Evolutionary conservation across 1,139 yeast genomes (phyloP).

Genomic region (Maudiozyma humilis): DNA sequence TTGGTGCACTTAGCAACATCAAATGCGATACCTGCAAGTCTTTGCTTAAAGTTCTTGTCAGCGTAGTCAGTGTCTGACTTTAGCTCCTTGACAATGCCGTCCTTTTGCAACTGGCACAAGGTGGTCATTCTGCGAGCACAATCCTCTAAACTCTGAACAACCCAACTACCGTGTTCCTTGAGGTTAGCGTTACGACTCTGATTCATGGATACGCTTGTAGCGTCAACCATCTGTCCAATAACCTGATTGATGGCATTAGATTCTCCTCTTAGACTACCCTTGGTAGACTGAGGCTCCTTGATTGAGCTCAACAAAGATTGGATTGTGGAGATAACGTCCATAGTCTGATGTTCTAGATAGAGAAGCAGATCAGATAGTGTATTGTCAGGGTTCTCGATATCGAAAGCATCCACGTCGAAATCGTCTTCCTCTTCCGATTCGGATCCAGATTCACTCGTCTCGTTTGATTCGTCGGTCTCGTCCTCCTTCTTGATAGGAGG

Average conservation of each 20-base stretch:
- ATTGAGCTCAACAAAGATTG: conserved; percentile 72
- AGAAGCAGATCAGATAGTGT: conserved; percentile 76
- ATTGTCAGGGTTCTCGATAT: conserved; percentile 79
- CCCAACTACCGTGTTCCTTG: conserved; percentile 88
- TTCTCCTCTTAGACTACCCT: conserved; percentile 64
- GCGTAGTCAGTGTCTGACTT: conserved; percentile 60
- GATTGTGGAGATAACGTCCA: conserved; percentile 81
- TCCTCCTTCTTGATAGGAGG: background rate
- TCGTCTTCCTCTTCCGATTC: conserved; percentile 26
- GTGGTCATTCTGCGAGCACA: conserved; percentile 73
- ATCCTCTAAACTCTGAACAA: conserved; percentile 75
- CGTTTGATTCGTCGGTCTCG: conserved; percentile 5
- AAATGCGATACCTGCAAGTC: conserved; percentile 91
- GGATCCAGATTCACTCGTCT: conserved; percentile 10
- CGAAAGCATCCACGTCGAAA: conserved; percentile 66
- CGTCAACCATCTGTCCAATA: conserved; percentile 81
- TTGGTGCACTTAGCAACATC: conserved; percentile 95
- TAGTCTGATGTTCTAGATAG: conserved; percentile 89
- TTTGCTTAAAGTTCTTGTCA: conserved; percentile 75
- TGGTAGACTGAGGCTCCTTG: conserved; percentile 66
- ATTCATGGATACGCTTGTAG: conserved; percentile 81
- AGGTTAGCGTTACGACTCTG: conserved; percentile 73
- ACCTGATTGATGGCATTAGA: conserved; percentile 68
- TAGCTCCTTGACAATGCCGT: conserved; percentile 33
- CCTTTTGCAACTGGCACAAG: conserved; percentile 44